Evolutionary conservation across 2,329 filamentous ascomycete species (phyloP).

Genomic region (Metarhizium sp.): DNA sequence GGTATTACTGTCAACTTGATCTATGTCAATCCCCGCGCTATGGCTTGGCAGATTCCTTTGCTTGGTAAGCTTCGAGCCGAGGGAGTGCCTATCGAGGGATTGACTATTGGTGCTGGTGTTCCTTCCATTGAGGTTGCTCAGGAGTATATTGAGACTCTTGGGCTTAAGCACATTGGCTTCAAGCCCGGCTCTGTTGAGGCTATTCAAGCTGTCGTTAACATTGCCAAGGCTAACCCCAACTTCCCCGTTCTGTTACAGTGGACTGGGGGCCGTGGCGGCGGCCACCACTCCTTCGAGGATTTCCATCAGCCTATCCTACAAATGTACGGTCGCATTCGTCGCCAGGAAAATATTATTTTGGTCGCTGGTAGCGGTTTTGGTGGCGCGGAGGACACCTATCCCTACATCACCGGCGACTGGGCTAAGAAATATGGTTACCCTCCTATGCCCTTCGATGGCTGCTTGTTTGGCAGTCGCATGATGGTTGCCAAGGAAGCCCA

Average conservation of each 20-base stretch:
- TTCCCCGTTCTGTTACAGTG: conserved; percentile 93
- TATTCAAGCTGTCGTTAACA: conserved; percentile 84
- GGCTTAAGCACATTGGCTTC: conserved; percentile 87
- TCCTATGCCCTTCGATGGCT: conserved; percentile 89
- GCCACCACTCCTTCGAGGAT: conserved; percentile 91
- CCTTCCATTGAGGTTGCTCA: conserved; percentile 89
- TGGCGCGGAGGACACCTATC: conserved; percentile 81
- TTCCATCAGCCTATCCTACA: conserved; percentile 87
- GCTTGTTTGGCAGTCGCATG: conserved; percentile 83
- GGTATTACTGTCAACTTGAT: conserved; percentile 88
- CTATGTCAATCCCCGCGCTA: conserved; percentile 80
- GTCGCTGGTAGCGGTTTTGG: conserved; percentile 90
- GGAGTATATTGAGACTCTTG: conserved; percentile 87
- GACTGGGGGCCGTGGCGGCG: conserved; percentile 89
- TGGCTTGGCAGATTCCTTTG: conserved; percentile 87
- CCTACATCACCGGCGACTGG: conserved; percentile 85
- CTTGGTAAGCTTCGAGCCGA: conserved; percentile 71
- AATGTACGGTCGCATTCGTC: conserved; percentile 83
- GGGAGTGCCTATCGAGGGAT: conserved; percentile 82
- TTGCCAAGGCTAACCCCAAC: conserved; percentile 84
- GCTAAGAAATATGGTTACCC: conserved; percentile 80
- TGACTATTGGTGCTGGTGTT: conserved; percentile 88
- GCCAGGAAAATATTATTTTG: conserved; percentile 77
- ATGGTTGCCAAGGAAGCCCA: conserved; percentile 92
- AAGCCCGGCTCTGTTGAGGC: conserved; percentile 86